Evolutionary conservation across 305 asterid species (phyloP).

Genomic region (Striga hermonthica): DNA sequence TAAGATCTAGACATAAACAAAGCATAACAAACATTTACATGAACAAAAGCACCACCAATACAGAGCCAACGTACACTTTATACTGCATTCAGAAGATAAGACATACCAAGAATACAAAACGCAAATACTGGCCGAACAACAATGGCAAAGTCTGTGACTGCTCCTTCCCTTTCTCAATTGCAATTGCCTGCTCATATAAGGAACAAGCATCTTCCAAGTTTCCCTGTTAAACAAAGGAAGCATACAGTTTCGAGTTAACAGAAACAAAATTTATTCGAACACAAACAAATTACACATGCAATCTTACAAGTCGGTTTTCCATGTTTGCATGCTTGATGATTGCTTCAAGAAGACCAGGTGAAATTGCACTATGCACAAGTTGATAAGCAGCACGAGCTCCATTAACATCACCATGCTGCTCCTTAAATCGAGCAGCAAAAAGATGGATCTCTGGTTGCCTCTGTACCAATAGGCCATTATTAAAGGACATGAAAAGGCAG

Average conservation of each 20-base stretch:
- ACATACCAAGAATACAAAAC: constrained; percentile 76
- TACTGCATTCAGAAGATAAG: constrained; percentile 25
- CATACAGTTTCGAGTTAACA: constrained; percentile 11
- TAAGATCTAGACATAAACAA: constrained; percentile 6
- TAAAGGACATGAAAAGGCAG: constrained; percentile 25
- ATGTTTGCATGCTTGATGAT: constrained; percentile 93
- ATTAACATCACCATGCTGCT: constrained; percentile 74
- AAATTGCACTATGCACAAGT: constrained; percentile 83
- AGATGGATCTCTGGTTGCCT: constrained; percentile 98
- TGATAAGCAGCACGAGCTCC: constrained; percentile 96
- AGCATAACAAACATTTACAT: not conserved
- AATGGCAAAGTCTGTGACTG: constrained; percentile 84
- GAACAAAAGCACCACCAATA: not conserved
- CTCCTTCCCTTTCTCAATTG: constrained; percentile 95
- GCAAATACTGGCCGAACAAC: constrained; percentile 86
- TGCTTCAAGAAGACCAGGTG: constrained; percentile 97
- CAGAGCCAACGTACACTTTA: constrained; percentile 1
- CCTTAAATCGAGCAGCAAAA: constrained; percentile 86
- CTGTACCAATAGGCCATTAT: constrained; percentile 46
- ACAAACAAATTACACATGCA: constrained; percentile 19
- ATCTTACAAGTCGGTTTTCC: constrained; percentile 84
- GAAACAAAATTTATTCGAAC: constrained; percentile 9
- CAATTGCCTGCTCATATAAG: constrained; percentile 87
- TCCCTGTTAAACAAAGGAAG: constrained; percentile 52
- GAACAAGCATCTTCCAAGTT: constrained; percentile 80